Evolutionary conservation across 768 basidiomycete genomes (phyloP).

Genomic region (Tephrocybe rancida): DNA sequence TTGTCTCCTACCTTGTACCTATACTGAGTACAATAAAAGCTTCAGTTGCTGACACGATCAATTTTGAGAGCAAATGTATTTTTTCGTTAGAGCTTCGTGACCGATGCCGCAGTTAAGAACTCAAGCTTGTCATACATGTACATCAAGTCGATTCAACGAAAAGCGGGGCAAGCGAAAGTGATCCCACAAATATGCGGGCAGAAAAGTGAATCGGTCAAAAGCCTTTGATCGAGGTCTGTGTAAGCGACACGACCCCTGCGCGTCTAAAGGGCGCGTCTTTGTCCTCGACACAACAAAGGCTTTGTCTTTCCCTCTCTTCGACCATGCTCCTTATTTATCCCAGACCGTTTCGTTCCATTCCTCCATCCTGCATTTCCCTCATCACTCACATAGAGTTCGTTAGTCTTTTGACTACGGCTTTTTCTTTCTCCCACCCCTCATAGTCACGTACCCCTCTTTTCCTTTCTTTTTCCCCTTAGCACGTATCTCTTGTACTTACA

Average conservation of each 20-base stretch:
- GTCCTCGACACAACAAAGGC: not conserved
- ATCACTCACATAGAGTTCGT: constrained; percentile 1
- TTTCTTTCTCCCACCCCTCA: constrained; percentile 9
- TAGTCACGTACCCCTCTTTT: constrained; percentile 3
- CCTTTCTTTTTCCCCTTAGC: not conserved
- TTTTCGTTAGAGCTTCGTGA: too few species aligned
- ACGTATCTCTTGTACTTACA: too few species aligned
- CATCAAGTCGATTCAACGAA: too few species aligned
- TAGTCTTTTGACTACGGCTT: constrained; percentile 1
- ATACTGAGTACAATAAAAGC: not conserved
- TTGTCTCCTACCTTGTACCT: not conserved
- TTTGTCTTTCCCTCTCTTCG: not conserved
- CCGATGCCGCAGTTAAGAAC: too few species aligned
- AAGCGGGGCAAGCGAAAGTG: too few species aligned
- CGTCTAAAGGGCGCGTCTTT: too few species aligned
- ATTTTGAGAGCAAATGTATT: too few species aligned
- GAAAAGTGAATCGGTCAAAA: not conserved
- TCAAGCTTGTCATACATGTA: too few species aligned
- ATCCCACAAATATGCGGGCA: too few species aligned
- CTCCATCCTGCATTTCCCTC: not conserved
- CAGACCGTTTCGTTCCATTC: not conserved
- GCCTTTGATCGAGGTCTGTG: constrained; percentile 6
- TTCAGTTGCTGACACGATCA: not conserved
- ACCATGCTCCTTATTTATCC: not conserved
- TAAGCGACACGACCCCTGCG: too few species aligned